phyloP scores from a whole-genome alignment of 441 rosid genomes.

The Populus trichocarpa region DNA sequence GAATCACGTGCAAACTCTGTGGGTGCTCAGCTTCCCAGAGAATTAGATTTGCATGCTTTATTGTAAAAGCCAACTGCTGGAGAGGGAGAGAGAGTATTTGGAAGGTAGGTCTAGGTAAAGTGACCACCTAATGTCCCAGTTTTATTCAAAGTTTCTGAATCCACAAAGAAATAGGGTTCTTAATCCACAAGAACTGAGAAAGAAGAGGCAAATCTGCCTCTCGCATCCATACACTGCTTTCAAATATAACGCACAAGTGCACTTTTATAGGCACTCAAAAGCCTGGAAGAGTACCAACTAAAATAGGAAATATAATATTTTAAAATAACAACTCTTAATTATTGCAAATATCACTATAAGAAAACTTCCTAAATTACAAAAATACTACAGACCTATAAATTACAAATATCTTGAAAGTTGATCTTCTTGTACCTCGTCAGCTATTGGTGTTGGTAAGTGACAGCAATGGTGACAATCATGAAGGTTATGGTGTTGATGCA shows the following conservation, averaged over 20 bases:
- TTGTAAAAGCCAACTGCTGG: not conserved
- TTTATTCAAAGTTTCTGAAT: not conserved
- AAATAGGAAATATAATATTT: not conserved
- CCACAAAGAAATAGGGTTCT: not conserved
- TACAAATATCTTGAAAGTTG: not conserved
- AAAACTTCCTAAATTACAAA: not conserved
- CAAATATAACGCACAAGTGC: not conserved
- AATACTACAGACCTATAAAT: no score
- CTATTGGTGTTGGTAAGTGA: no score
- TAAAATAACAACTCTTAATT: not conserved
- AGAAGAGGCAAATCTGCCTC: not conserved
- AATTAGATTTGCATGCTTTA: not conserved
- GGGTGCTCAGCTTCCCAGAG: not conserved
- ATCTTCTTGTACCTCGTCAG: no score
- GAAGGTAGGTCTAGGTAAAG: not conserved
- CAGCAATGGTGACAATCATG: no score
- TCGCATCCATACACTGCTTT: not conserved
- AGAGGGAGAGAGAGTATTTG: not conserved
- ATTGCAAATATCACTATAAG: not conserved
- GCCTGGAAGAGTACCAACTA: not conserved
- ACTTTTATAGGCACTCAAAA: not conserved
- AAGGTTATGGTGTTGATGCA: no score
- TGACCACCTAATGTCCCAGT: not conserved
- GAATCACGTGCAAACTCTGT: not conserved
- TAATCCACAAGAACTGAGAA: not conserved